Evolutionary conservation across 2,329 filamentous ascomycete genomes (phyloP).

Genomic region (Didymella pinodella): DNA sequence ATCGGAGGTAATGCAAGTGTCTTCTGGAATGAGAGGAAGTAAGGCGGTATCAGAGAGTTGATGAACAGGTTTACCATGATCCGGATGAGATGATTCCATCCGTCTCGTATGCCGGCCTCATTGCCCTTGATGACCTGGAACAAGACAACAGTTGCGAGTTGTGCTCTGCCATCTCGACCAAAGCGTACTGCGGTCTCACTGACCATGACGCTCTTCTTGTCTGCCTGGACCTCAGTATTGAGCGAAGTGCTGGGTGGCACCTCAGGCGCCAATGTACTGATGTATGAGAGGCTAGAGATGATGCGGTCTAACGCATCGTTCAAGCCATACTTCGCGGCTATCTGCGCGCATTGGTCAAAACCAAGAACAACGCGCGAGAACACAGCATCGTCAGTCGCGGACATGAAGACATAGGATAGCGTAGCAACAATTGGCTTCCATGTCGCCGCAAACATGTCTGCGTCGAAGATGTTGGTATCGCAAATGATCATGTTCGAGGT

Average conservation of each 20-base stretch:
- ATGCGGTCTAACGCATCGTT: constrained; percentile 92
- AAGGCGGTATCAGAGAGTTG: constrained; percentile 88
- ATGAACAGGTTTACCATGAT: constrained; percentile 97
- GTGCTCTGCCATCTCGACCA: constrained; percentile 89
- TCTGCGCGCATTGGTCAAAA: constrained; percentile 94
- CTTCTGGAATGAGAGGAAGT: constrained; percentile 71
- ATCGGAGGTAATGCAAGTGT: constrained; percentile 79
- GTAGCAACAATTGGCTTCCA: constrained; percentile 97
- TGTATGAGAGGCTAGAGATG: constrained; percentile 85
- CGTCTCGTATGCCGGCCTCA: constrained; percentile 76
- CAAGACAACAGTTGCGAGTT: constrained; percentile 91
- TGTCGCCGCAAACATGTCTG: constrained; percentile 95
- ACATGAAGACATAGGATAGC: constrained; percentile 98
- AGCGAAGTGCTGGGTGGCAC: constrained; percentile 80
- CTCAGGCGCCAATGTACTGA: constrained; percentile 84
- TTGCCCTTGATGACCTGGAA: constrained; percentile 91
- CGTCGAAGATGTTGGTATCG: constrained; percentile 93
- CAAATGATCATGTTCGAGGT: constrained; percentile 78
- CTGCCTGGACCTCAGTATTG: constrained; percentile 94
- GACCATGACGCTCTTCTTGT: constrained; percentile 95
- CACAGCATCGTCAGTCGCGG: constrained; percentile 93
- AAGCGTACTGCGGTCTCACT: constrained; percentile 97
- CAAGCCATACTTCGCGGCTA: constrained; percentile 83
- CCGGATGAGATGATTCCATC: constrained; percentile 83
- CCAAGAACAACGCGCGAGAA: constrained; percentile 93